Base-by-base conservation (phyloP, 352 stramenopile species). In the Pythium guiyangense region DNA sequence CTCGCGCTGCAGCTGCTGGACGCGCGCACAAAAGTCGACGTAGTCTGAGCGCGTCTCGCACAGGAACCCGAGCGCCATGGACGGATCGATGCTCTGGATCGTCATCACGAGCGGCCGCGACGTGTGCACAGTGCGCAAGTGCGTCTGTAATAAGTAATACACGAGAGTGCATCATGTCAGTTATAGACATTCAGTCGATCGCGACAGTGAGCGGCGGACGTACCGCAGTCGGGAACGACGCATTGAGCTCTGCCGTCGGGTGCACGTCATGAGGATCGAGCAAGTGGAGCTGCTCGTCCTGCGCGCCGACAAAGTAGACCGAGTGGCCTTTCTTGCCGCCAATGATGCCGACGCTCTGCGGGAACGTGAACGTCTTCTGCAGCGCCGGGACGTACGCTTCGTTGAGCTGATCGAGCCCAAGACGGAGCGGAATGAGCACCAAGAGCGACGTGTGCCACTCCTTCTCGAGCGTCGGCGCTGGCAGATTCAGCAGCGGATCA, bases 301-400 rank as follows among this genome's bases (percentile, higher is more conserved):
- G 31, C 31, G 31, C 31, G 31, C 92, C 94, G 39, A 98, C 96
- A 81, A 98, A 98, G 73, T 97, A 98, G 48, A 98, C 84, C 12
- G 95, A 97, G 71, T 97, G 91, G 9, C 92, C 78, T 39, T 96
- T 96, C 60, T 96, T 96, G 55, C 95, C 95, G 42, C 95, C 95
- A 34, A 98, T 86, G 63, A 98, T 96, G 10, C 95, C 95, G 20
- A 98, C 86, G 39, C 86, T 98, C 64, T 98, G 91, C 15, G 88
- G 87, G 44, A 98, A 92, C 55, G 75, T 66, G 52, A 98, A 92
- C 22, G 81, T 89, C 49, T 86, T 76, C 39, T 85, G 59, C 18
- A 96, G 54, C 25, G 80, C 75, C 11, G 31, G 31, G 3, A 35
- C 31, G 31, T 35, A 35, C 31, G 31, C 31, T 5, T 35, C 31